Evolutionary conservation across 148 eudicot species (phyloP).

Genomic region (Heliamphora exappendiculata): DNA sequence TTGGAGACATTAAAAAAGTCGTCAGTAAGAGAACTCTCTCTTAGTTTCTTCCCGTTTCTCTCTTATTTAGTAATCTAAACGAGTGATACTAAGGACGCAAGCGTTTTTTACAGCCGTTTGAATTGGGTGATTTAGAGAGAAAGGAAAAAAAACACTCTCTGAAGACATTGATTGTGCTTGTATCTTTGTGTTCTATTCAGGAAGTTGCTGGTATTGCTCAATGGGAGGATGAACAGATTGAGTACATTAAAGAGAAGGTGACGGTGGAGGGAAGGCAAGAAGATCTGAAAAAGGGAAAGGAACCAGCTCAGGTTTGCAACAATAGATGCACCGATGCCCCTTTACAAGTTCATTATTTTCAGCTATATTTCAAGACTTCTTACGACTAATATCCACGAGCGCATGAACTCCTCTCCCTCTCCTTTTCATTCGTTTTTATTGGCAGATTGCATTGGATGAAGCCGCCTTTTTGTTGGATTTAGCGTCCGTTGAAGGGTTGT

Average conservation of each 20-base stretch:
- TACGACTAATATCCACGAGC: background rate
- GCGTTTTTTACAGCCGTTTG: too few relatives aligned
- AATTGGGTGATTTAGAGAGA: too few relatives aligned
- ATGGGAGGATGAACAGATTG: conserved; percentile 96
- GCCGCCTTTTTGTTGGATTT: conserved; percentile 92
- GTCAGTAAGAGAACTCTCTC: too few relatives aligned
- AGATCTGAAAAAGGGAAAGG: conserved; percentile 83
- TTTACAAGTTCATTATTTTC: background rate
- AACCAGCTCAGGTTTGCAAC: conserved; percentile 63
- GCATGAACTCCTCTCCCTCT: background rate
- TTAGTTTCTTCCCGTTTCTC: too few relatives aligned
- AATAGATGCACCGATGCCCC: background rate
- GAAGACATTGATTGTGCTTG: background rate
- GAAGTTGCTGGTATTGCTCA: conserved; percentile 85
- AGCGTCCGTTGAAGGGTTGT: conserved; percentile 82
- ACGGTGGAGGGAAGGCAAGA: conserved; percentile 69
- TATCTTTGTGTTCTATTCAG: conserved; percentile 27
- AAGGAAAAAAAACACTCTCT: too few relatives aligned
- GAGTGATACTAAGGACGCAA: too few relatives aligned
- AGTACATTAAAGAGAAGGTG: conserved; percentile 73
- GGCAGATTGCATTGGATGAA: conserved; percentile 85
- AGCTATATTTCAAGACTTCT: too few relatives aligned
- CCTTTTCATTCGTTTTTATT: background rate
- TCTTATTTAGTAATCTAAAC: too few relatives aligned
- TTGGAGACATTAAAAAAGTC: too few relatives aligned